These are phyloP conservation scores for Saccharomycopsis malanga DNA, from an alignment of 805 yeast species.

Conservation along the genomic window DNA sequence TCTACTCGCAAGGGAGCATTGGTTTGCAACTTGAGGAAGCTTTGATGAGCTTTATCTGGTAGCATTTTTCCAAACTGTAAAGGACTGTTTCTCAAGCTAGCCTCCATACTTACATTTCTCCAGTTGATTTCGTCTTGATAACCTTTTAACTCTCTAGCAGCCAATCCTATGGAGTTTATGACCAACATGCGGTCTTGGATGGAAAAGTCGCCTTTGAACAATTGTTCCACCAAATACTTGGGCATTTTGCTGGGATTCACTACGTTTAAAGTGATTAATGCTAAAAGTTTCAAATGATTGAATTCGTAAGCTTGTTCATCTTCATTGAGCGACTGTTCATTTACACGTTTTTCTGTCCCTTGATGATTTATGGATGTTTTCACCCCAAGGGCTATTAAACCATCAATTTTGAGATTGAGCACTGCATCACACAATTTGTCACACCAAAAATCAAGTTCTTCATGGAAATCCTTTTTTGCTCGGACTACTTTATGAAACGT, in stretches of 20 bases:
- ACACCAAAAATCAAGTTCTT: conserved; percentile 17
- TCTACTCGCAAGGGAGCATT: conserved; percentile 4
- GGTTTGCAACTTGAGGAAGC: conserved; percentile 10
- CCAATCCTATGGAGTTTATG: conserved; percentile 59
- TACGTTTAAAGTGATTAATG: conserved; percentile 12
- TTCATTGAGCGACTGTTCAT: not conserved
- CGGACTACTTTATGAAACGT: conserved; percentile 14
- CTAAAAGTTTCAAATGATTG: conserved; percentile 14
- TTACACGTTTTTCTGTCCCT: conserved; percentile 1
- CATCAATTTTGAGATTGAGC: conserved; percentile 14
- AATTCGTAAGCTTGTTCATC: not conserved
- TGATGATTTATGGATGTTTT: too few species aligned
- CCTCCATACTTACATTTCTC: conserved; percentile 10
- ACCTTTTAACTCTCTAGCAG: conserved; percentile 69
- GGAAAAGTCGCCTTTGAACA: conserved; percentile 71
- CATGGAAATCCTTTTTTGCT: conserved; percentile 3
- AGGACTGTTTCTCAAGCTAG: conserved; percentile 3
- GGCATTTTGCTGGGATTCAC: conserved; percentile 11
- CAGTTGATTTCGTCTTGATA: conserved; percentile 37
- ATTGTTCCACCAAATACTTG: conserved; percentile 18
- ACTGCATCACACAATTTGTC: conserved; percentile 11
- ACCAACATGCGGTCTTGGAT: conserved; percentile 69
- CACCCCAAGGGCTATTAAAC: too few species aligned
- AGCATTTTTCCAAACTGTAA: not conserved
- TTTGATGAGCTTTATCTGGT: conserved; percentile 10